Evolutionary conservation across 2,329 filamentous ascomycete genomes (phyloP).

Genomic region (Nakataea oryzae): DNA sequence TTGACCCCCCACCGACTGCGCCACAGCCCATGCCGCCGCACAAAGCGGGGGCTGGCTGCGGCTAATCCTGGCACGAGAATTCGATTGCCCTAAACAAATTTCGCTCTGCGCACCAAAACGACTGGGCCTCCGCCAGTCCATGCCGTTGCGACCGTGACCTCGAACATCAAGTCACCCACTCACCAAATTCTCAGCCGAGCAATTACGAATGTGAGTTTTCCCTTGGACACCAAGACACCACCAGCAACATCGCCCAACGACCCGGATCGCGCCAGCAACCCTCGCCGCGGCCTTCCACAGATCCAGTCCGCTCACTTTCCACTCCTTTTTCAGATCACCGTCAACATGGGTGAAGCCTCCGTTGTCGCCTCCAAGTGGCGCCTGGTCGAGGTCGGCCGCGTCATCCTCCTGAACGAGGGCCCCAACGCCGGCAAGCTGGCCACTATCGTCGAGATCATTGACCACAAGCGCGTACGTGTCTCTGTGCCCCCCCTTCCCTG

Average conservation of each 20-base stretch:
- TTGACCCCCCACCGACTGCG: neutral
- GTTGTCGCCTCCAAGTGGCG: slow-evolving; percentile 82
- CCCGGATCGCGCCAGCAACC: neutral
- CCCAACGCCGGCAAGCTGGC: slow-evolving; percentile 79
- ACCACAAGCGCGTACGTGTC: slow-evolving; percentile 97
- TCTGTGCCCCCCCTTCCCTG: slow-evolving; percentile 6
- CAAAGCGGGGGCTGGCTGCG: neutral
- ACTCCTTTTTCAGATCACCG: neutral
- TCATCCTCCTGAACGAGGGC: slow-evolving; percentile 83
- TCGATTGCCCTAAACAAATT: slow-evolving; percentile 1
- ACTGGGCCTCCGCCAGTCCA: neutral
- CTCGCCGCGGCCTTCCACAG: neutral
- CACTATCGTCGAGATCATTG: slow-evolving; percentile 97
- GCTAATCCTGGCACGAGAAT: neutral
- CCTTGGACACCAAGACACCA: neutral
- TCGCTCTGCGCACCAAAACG: neutral
- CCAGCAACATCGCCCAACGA: neutral
- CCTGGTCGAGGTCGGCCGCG: slow-evolving; percentile 96
- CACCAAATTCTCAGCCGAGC: neutral
- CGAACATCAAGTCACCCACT: neutral
- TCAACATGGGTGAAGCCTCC: slow-evolving; percentile 72
- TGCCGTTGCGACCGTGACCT: neutral
- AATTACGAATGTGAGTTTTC: neutral
- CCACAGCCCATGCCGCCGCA: neutral
- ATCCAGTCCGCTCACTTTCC: neutral